Evolutionary conservation across 257 asterid species (phyloP).

Genomic region (Euphrasia confusa): DNA sequence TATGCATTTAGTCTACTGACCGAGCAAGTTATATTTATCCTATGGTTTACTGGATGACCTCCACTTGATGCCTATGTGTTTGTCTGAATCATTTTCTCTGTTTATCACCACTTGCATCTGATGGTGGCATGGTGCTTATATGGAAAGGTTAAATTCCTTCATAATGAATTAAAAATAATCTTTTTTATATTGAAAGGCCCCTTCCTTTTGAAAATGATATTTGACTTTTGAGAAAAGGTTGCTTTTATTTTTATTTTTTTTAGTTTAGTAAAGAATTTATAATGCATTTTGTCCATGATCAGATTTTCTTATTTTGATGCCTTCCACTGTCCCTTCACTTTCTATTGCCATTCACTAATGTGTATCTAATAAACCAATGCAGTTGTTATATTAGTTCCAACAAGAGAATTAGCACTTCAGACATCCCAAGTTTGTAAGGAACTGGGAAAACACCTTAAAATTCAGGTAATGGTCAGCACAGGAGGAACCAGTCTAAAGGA

Average conservation of each 20-base stretch:
- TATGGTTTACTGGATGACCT: not conserved
- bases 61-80: not conserved
- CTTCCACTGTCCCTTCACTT: not conserved
- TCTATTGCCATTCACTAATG: not conserved
- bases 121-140: not conserved
- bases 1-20: not conserved
- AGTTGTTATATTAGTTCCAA: slow-evolving; percentile 34
- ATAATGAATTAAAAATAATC: not conserved
- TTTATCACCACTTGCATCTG: not conserved
- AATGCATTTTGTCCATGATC: slow-evolving; percentile 6
- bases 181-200: not conserved
- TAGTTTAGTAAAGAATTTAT: not conserved
- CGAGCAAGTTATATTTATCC: not conserved
- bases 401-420: slow-evolving; percentile 38
- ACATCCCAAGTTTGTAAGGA: slow-evolving; percentile 39
- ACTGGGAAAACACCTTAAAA: slow-evolving; percentile 33
- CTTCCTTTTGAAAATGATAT: not conserved
- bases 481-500: slow-evolving; percentile 39
- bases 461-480: slow-evolving; percentile 35
- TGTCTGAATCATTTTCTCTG: not conserved
- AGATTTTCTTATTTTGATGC: not conserved
- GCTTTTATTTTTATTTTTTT: slow-evolving; percentile 1
- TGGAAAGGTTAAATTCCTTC: not conserved
- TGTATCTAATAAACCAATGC: slow-evolving; percentile 10
- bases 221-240: not conserved